Conservation (phyloP, 805 yeast species). For the Wickerhamomyces bisporus region DNA sequence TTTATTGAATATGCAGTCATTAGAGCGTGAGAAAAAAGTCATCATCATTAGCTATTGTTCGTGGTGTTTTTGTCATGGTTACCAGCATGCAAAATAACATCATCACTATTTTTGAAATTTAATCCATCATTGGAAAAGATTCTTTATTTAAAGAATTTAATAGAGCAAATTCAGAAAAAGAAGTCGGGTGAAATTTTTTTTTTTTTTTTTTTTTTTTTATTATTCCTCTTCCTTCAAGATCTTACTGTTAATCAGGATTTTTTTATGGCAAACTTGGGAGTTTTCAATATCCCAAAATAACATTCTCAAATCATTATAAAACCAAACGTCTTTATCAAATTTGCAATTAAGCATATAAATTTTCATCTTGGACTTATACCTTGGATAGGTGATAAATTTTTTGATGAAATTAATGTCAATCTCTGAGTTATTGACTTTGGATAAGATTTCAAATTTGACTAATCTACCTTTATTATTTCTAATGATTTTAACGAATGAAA, state of each 20-base stretch:
- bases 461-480: slow-evolving; percentile 35
- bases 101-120: too few species aligned
- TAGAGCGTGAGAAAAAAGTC: too few species aligned
- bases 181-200: too few species aligned
- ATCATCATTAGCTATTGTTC: too few species aligned
- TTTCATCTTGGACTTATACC: slow-evolving; percentile 41
- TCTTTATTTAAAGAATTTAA: too few species aligned
- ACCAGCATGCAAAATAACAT: too few species aligned
- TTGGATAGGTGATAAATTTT: slow-evolving; percentile 35
- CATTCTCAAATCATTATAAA: slow-evolving; percentile 26
- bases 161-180: neutral
- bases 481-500: slow-evolving; percentile 33
- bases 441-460: slow-evolving; percentile 31
- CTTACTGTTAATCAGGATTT: slow-evolving; percentile 20
- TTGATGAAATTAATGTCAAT: slow-evolving; percentile 27
- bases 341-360: slow-evolving; percentile 26
- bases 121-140: too few species aligned
- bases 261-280: slow-evolving; percentile 12
- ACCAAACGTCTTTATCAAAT: slow-evolving; percentile 22
- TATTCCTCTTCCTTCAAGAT: too few species aligned
- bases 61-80: too few species aligned
- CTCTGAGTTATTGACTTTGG: slow-evolving; percentile 8
- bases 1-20: too few species aligned
- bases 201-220: too few species aligned
- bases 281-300: slow-evolving; percentile 24